These are phyloP conservation scores for Trametopsis cervina DNA, from an alignment of 768 basidiomycete species.

Conservation along the genomic window DNA sequence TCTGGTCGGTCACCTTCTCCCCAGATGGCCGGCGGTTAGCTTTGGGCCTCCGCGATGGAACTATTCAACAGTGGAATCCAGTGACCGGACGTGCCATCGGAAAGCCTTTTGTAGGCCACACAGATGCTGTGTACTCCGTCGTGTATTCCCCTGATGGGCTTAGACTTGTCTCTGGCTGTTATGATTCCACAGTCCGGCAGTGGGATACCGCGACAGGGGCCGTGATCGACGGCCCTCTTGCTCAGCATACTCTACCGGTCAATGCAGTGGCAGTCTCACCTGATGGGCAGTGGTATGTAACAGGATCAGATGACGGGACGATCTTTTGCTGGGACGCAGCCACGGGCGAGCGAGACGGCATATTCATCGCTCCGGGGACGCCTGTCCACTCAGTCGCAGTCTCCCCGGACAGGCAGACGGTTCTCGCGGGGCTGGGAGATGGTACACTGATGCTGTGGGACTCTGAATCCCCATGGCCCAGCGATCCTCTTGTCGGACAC, in stretches of 20 bases:
- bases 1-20: not conserved
- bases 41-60: not conserved
- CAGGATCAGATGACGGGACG: constrained; percentile 11
- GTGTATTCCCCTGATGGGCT: constrained; percentile 19
- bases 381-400: constrained; percentile 14
- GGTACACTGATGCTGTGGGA: no score
- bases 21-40: not conserved
- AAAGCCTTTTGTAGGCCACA: constrained; percentile 7
- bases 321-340: constrained; percentile 21
- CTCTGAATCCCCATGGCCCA: not conserved
- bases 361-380: constrained; percentile 5
- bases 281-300: not conserved
- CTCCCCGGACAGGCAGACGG: constrained; percentile 21
- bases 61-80: not conserved
- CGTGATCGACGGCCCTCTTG: constrained; percentile 15
- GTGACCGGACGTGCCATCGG: not conserved
- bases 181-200: constrained; percentile 17
- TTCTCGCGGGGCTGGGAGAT: not conserved
- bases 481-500: not conserved
- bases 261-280: not conserved
- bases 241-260: not conserved
- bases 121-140: constrained; percentile 7
- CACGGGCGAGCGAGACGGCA: constrained; percentile 2
- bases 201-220: constrained; percentile 16
- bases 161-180: constrained; percentile 17